Conservation (phyloP, 1,284 basidiomycete genomes). For the Thelephora terrestris region DNA sequence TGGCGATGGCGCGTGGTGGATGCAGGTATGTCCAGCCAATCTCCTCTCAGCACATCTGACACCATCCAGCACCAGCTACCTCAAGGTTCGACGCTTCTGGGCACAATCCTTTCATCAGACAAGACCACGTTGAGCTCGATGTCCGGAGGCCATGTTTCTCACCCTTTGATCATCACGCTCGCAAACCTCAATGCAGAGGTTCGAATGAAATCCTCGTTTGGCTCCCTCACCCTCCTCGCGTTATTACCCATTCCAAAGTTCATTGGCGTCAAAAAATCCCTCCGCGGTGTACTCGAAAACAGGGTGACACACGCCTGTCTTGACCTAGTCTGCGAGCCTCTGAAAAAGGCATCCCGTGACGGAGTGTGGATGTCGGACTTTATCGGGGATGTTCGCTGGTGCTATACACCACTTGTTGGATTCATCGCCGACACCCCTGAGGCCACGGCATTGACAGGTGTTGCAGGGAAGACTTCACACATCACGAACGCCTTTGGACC, state of each 20-base stretch:
- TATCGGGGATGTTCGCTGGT: not conserved
- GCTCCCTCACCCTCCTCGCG: not conserved
- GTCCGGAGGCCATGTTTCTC: not conserved
- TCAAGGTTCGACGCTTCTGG: not conserved
- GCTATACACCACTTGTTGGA: slow-evolving; percentile 11
- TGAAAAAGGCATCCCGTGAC: too few species aligned
- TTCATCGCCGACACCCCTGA: not conserved
- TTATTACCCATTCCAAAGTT: not conserved
- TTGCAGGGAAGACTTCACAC: not conserved
- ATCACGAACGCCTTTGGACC: not conserved
- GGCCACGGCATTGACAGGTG: not conserved
- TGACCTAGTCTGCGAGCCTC: not conserved
- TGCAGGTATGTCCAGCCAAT: slow-evolving; percentile 6
- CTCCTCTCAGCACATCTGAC: too few species aligned
- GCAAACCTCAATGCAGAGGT: not conserved
- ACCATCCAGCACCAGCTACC: too few species aligned
- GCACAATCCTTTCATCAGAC: not conserved
- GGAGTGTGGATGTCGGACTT: too few species aligned
- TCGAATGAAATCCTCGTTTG: not conserved
- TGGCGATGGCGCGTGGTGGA: slow-evolving; percentile 7
- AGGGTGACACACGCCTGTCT: not conserved
- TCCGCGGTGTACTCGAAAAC: not conserved
- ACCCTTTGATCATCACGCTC: not conserved
- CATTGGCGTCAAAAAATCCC: not conserved
- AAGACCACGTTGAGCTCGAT: not conserved